These are phyloP conservation scores for Luffa acutangula DNA, from an alignment of 306 rosid genomes.

Conservation along the genomic window DNA sequence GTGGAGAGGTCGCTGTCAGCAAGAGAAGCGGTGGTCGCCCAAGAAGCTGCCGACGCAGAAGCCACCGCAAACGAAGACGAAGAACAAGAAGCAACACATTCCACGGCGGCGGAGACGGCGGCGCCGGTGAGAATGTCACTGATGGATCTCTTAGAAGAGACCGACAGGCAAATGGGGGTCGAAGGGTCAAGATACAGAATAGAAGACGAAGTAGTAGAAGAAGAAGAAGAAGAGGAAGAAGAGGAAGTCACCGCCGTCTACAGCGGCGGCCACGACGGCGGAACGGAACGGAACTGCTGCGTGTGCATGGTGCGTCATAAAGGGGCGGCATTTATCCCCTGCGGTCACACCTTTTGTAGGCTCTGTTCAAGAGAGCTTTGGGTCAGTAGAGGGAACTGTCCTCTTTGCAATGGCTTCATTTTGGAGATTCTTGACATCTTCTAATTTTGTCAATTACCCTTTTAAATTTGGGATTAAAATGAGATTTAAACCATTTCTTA, in stretches of 20 bases:
- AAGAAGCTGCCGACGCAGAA: constrained; percentile 26
- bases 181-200: constrained; percentile 35
- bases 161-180: constrained; percentile 56
- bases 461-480: not conserved
- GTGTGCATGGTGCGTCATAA: constrained; percentile 89
- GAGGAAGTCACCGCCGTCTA: not conserved
- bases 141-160: constrained; percentile 80
- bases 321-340: constrained; percentile 54
- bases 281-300: constrained; percentile 53
- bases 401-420: constrained; percentile 71
- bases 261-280: constrained; percentile 7
- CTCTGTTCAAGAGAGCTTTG: constrained; percentile 75
- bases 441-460: constrained; percentile 23
- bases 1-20: constrained; percentile 40
- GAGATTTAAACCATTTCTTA: not conserved
- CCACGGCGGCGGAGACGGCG: not conserved
- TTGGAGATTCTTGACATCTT: constrained; percentile 78
- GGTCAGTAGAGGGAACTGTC: constrained; percentile 70
- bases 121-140: constrained; percentile 52
- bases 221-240: constrained; percentile 16
- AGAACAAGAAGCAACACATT: not conserved
- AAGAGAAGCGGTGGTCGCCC: constrained; percentile 44
- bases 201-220: constrained; percentile 35
- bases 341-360: constrained; percentile 84
- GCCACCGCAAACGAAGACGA: constrained; percentile 20